Evolutionary conservation across 208 protist species (phyloP).

Genomic region (Herpetomonas muscarum): DNA sequence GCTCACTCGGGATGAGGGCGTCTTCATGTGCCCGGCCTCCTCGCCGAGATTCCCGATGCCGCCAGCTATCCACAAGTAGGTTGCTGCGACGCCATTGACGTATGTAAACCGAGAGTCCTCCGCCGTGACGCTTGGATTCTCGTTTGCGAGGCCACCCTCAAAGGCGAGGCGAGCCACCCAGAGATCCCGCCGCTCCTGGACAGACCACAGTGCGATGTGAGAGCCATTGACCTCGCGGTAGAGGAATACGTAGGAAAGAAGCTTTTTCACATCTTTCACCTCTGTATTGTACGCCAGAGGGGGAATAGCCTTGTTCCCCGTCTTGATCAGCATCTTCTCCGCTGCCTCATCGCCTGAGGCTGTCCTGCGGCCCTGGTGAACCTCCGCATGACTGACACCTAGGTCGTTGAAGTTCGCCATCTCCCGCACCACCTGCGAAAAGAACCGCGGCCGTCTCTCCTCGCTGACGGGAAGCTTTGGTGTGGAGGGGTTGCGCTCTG

Average conservation of each 20-base stretch:
- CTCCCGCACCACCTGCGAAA: constrained; percentile 38
- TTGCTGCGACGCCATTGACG: no score
- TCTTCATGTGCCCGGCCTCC: no score
- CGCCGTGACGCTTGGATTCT: not conserved
- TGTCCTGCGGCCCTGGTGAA: no score
- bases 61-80: no score
- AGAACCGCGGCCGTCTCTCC: constrained; percentile 30
- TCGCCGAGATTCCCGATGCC: no score
- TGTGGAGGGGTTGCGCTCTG: constrained; percentile 11
- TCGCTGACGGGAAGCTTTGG: not conserved
- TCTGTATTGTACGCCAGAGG: no score
- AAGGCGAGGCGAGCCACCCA: not conserved
- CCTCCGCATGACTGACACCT: constrained; percentile 4
- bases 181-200: not conserved
- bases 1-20: no score
- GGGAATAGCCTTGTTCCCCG: no score
- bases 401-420: constrained; percentile 15
- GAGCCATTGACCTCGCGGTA: constrained; percentile 1
- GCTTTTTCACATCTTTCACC: no score
- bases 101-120: no score
- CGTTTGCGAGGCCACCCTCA: not conserved
- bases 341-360: no score
- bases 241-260: not conserved
- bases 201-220: not conserved
- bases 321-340: not conserved